Conservation (phyloP, 257 asterid species). For the Verbascum thapsus region DNA sequence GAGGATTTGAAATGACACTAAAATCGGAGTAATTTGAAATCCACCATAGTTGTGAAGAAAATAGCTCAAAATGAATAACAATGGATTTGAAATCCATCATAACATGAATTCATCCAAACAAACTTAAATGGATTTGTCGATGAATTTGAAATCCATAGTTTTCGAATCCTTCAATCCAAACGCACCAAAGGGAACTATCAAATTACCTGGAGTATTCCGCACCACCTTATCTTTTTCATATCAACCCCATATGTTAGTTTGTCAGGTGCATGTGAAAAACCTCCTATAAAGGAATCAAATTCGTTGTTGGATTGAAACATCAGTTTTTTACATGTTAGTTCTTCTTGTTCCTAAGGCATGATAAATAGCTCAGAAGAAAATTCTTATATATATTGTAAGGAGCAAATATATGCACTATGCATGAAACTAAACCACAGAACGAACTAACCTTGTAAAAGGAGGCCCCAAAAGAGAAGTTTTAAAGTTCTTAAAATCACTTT, state of each 20-base stretch:
- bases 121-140: too few species aligned
- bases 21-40: too few species aligned
- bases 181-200: conserved; percentile 10
- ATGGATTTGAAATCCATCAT: too few species aligned
- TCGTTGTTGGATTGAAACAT: neutral
- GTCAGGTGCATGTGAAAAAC: conserved; percentile 80
- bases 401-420: neutral
- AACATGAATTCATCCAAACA: too few species aligned
- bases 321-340: neutral
- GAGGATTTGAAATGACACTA: too few species aligned
- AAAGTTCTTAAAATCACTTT: conserved; percentile 69
- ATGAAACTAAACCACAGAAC: conserved; percentile 25
- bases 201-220: conserved; percentile 82
- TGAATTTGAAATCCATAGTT: too few species aligned
- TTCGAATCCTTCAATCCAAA: too few species aligned
- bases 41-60: too few species aligned
- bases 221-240: conserved; percentile 70
- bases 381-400: neutral
- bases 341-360: neutral
- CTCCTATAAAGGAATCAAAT: conserved; percentile 46
- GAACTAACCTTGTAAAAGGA: conserved; percentile 72
- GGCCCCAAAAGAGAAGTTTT: conserved; percentile 82
- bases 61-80: too few species aligned
- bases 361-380: conserved; percentile 1
- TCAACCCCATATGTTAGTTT: conserved; percentile 72